These are phyloP conservation scores for Exophiala viscosa DNA, from an alignment of 2,329 filamentous ascomycete genomes.

Conservation along the genomic window DNA sequence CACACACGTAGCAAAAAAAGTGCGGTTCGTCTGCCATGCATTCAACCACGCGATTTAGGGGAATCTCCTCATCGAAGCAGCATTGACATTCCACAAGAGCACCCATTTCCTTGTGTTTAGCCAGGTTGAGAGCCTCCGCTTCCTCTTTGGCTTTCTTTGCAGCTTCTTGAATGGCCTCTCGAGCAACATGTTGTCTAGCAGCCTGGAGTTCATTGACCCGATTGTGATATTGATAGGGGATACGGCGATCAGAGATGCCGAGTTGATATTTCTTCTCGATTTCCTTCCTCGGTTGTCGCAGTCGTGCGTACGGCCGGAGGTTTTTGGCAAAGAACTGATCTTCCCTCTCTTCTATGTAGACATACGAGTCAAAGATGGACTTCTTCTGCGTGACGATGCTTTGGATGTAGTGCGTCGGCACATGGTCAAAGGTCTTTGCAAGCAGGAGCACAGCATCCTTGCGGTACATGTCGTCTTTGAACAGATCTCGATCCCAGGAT, in stretches of 20 bases:
- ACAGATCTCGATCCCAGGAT: constrained; percentile 26
- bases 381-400: constrained; percentile 23
- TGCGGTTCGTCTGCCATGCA: constrained; percentile 61
- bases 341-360: constrained; percentile 29
- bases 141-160: constrained; percentile 28
- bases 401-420: constrained; percentile 25
- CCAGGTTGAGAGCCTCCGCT: constrained; percentile 36
- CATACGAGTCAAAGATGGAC: constrained; percentile 31
- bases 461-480: constrained; percentile 19
- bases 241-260: constrained; percentile 11
- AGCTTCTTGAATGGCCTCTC: constrained; percentile 21
- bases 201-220: constrained; percentile 31
- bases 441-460: constrained; percentile 30
- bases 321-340: constrained; percentile 13
- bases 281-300: constrained; percentile 22
- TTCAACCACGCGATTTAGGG: constrained; percentile 64
- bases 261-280: constrained; percentile 23
- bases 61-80: constrained; percentile 62
- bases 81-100: constrained; percentile 66
- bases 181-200: constrained; percentile 28
- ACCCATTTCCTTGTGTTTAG: constrained; percentile 43
- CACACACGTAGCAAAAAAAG: constrained; percentile 68
- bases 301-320: constrained; percentile 23
- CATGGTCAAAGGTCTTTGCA: constrained; percentile 22
- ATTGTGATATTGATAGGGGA: constrained; percentile 17